Conservation (phyloP, 768 basidiomycete species). For the Tricholomella constricta region DNA sequence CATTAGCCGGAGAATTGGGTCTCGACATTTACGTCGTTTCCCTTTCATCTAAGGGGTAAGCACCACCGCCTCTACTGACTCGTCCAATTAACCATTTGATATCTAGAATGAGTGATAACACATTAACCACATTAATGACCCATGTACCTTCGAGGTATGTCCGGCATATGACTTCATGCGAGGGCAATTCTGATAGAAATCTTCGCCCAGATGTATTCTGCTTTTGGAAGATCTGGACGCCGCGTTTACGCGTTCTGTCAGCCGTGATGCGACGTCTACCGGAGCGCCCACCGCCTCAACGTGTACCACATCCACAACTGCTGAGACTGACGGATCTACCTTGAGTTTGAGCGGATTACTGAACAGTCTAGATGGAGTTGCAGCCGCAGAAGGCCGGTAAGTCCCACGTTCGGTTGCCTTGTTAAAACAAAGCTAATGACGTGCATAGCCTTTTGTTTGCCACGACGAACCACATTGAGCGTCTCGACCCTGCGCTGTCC, state of each 20-base stretch:
- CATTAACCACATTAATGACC: conserved; percentile 83
- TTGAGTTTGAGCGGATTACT: conserved; percentile 83
- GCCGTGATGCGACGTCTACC: conserved; percentile 79
- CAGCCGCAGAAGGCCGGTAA: conserved; percentile 84
- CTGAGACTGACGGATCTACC: conserved; percentile 74
- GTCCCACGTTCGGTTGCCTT: conserved; percentile 28
- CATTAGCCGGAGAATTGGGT: conserved; percentile 79
- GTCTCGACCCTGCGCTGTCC: conserved; percentile 85
- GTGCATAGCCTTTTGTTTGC: conserved; percentile 75
- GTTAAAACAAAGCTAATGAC: conserved; percentile 10
- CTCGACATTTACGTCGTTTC: conserved; percentile 93
- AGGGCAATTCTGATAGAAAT: conserved; percentile 16
- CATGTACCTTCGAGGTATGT: conserved; percentile 79
- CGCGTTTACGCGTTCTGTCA: conserved; percentile 85
- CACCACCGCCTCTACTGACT: background rate
- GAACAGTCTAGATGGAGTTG: conserved; percentile 85
- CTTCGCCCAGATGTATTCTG: conserved; percentile 73
- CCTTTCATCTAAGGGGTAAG: conserved; percentile 83
- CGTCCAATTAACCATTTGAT: conserved; percentile 19
- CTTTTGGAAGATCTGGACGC: conserved; percentile 94
- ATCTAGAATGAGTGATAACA: conserved; percentile 87
- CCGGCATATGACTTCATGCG: conserved; percentile 3
- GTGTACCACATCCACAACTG: conserved; percentile 40
- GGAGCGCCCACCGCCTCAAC: conserved; percentile 61
- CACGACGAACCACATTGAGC: conserved; percentile 92